Base-by-base conservation (phyloP, 1,284 basidiomycete genomes). In the Sporisorium graminicola region DNA sequence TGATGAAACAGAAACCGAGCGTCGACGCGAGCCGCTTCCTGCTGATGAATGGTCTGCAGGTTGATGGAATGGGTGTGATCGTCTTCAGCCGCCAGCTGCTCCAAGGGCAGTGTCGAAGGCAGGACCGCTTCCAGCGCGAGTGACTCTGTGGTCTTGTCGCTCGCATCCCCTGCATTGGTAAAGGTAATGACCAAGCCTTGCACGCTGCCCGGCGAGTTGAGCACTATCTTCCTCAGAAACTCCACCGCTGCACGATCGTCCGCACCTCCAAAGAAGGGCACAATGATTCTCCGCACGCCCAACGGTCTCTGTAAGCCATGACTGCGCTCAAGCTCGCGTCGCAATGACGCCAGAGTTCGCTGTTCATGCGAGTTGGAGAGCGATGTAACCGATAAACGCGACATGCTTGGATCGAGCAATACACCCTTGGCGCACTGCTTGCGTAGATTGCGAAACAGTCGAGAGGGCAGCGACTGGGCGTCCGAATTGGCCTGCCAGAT, bases 241-340 rank as follows among this genome's bases (percentile, higher is more conserved):
- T 75, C 72, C 12, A 80, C 75, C 4, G 74, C 74, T 4, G 68
- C 68, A 4, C 76, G 57, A 53, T 80, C 78, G 50, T 80, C 78
- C 12, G 65, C 59, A 6, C 78, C 78, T 37, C 78, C 78, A 18
- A 70, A 79, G 33, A 79, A 79, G 10, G 74, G 78, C 7, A 77
- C 72, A 5, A 78, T 26, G 53, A 79, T 66, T 5, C 73, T 52
- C 20, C 71, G 47, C 16, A 46, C 44, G 3, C 71, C 61, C 8
- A 9, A 37, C 2, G 54, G 44, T 26, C 71, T 64, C 20, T 51
- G 53, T 54, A 74, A 35, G 7, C 65, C 58, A 16, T 64, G 50
- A n/a, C 35, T 49, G 16, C 33, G 42, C 54, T 73, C 70, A 4
- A 66, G 56, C 37, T 64, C 60, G 35, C 49, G 29, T 57, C 61